phyloP scores from a whole-genome alignment of 1,284 basidiomycete genomes.

The Sporisorium iseilematis-ciliati region DNA sequence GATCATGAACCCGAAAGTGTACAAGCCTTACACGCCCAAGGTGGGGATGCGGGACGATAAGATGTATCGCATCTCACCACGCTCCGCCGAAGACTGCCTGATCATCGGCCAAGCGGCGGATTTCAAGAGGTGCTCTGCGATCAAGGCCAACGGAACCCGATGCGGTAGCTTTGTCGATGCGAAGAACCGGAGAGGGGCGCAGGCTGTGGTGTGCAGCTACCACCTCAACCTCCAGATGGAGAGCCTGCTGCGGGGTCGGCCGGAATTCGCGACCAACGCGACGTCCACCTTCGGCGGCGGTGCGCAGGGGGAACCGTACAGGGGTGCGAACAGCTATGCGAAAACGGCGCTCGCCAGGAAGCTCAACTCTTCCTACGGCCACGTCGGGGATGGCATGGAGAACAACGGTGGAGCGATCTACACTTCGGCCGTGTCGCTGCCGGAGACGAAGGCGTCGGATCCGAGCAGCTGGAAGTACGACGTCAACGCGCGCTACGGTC shows the following conservation, averaged over 20 bases:
- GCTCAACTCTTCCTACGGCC: slow-evolving; percentile 29
- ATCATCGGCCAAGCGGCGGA: slow-evolving; percentile 87
- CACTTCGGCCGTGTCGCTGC: slow-evolving; percentile 13
- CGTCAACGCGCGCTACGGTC: slow-evolving; percentile 33
- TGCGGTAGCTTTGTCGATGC: slow-evolving; percentile 77
- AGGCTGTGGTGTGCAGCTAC: slow-evolving; percentile 79
- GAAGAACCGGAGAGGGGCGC: slow-evolving; percentile 34
- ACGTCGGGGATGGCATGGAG: slow-evolving; percentile 42
- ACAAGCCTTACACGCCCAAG: slow-evolving; percentile 77
- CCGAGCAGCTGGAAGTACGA: slow-evolving; percentile 45
- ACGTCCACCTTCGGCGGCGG: slow-evolving; percentile 23
- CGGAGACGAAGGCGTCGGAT: slow-evolving; percentile 26
- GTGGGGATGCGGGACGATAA: slow-evolving; percentile 72
- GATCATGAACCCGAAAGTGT: slow-evolving; percentile 85
- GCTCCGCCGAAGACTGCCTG: slow-evolving; percentile 81
- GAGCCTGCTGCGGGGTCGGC: slow-evolving; percentile 77
- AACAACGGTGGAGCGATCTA: slow-evolving; percentile 34
- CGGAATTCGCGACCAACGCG: slow-evolving; percentile 78
- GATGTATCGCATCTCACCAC: slow-evolving; percentile 87
- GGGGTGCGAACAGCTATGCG: neutral
- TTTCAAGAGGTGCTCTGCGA: slow-evolving; percentile 83
- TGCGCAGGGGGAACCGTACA: too few relatives aligned
- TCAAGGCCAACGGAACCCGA: slow-evolving; percentile 78
- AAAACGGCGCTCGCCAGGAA: slow-evolving; percentile 19
- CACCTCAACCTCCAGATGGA: slow-evolving; percentile 86